phyloP scores from a whole-genome alignment of 257 asterid species.

The Solanum tarijense region DNA sequence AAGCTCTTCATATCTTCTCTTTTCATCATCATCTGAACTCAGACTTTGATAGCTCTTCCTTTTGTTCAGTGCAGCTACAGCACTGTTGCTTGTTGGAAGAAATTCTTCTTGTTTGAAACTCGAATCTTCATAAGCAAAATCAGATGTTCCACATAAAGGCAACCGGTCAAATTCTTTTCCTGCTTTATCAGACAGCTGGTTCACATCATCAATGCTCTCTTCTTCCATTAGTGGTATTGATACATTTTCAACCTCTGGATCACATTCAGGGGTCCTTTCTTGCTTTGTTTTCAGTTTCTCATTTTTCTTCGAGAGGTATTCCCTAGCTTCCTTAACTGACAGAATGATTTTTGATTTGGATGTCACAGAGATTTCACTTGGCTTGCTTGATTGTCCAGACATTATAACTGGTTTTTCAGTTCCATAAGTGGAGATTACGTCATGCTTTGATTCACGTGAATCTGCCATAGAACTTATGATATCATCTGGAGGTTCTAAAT shows the following conservation, averaged over 20 bases:
- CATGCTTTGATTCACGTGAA: constrained; percentile 5
- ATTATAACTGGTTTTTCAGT: constrained; percentile 17
- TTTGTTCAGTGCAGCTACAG: constrained; percentile 5
- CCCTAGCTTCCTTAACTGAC: constrained; percentile 78
- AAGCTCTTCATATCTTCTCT: constrained; percentile 8
- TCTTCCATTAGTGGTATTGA: constrained; percentile 6
- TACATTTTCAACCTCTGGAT: constrained; percentile 12
- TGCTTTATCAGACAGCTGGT: constrained; percentile 16
- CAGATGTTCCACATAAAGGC: constrained; percentile 5
- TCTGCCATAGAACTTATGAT: constrained; percentile 13
- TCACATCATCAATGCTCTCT: constrained; percentile 6
- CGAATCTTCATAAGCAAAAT: constrained; percentile 7
- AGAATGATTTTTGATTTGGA: constrained; percentile 49
- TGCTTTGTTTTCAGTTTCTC: constrained; percentile 15
- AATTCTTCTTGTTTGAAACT: not conserved
- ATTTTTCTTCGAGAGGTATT: constrained; percentile 54
- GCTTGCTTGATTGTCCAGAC: constrained; percentile 6
- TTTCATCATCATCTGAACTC: constrained; percentile 6
- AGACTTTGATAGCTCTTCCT: not conserved
- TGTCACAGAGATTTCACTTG: constrained; percentile 12
- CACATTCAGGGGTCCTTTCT: constrained; percentile 16
- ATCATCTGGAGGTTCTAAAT: constrained; percentile 5
- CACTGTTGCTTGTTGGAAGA: constrained; percentile 1
- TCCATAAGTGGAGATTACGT: constrained; percentile 12
- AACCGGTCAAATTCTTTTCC: constrained; percentile 8